Percentiles rank a stretch among this genome's conserved stretches.
phyloP scores from a whole-genome alignment of 139 green algal genomes.

The Auxenochlorella protothecoides region DNA sequence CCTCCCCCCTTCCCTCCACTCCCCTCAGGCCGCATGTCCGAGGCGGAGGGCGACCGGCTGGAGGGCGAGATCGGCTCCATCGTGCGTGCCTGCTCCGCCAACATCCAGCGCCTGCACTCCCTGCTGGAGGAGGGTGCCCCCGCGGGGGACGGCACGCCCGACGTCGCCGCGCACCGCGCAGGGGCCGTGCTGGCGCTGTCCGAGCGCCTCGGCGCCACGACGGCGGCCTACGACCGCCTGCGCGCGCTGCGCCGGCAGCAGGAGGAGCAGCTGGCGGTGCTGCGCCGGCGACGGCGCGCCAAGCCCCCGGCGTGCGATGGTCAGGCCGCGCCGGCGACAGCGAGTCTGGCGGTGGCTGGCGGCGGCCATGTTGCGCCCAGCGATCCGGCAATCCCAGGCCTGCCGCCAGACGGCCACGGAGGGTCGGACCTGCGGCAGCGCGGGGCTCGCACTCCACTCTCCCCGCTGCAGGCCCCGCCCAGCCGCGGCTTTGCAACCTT shows the following conservation, averaged over 20 bases:
- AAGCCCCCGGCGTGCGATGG: not conserved
- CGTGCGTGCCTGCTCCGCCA: slow-evolving; percentile 30
- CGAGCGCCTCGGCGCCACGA: slow-evolving; percentile 45
- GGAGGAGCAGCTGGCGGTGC: slow-evolving; percentile 10
- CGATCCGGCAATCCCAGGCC: too few relatives aligned
- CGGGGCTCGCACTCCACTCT: too few relatives aligned
- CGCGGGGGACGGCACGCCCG: slow-evolving; percentile 21
- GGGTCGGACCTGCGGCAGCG: too few relatives aligned
- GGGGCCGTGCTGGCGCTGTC: slow-evolving; percentile 67
- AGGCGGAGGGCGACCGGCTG: slow-evolving; percentile 37
- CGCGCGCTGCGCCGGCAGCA: slow-evolving; percentile 17
- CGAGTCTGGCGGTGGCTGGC: too few relatives aligned
- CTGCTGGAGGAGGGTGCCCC: slow-evolving; percentile 9
- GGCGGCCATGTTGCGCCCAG: not conserved
- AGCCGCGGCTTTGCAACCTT: not conserved
- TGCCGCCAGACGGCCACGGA: too few relatives aligned
- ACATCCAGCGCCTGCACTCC: slow-evolving; percentile 38
- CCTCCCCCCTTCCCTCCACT: not conserved
- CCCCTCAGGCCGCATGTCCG: slow-evolving; percentile 20
- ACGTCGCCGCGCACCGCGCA: slow-evolving; percentile 60
- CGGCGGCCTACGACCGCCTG: slow-evolving; percentile 50
- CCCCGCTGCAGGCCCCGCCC: too few relatives aligned
- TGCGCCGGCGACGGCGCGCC: slow-evolving; percentile 10
- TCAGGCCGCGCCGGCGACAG: not conserved
- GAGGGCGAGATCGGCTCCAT: slow-evolving; percentile 39